phyloP scores from a whole-genome alignment of 176 grass and related monocot genomes.

The Bromus sterilis region DNA sequence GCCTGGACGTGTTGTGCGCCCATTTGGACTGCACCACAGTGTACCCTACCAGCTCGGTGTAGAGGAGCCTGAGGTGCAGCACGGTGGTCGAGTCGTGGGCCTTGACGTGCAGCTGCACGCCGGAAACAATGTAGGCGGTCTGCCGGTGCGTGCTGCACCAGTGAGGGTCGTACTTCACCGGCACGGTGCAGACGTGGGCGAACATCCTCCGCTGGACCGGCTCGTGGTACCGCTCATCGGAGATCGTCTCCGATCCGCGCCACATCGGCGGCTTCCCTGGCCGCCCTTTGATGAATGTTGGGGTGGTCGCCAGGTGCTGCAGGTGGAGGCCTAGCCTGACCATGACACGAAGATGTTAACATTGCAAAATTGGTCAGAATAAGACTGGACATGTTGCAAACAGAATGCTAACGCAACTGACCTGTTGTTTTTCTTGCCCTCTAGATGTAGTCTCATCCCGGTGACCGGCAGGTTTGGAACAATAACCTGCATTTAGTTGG shows the following conservation, averaged over 20 bases:
- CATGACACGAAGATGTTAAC: neutral
- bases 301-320: slow-evolving; percentile 58
- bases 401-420: neutral
- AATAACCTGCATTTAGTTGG: slow-evolving; percentile 52
- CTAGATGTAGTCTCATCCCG: slow-evolving; percentile 84
- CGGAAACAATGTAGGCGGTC: slow-evolving; percentile 52
- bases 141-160: slow-evolving; percentile 15
- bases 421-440: slow-evolving; percentile 85
- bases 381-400: neutral
- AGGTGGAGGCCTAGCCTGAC: slow-evolving; percentile 72
- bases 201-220: slow-evolving; percentile 76
- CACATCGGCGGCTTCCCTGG: slow-evolving; percentile 20
- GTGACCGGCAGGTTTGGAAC: slow-evolving; percentile 58
- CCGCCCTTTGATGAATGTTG: slow-evolving; percentile 31
- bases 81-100: slow-evolving; percentile 25
- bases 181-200: slow-evolving; percentile 65
- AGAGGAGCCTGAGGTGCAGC: slow-evolving; percentile 70
- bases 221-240: slow-evolving; percentile 62
- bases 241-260: slow-evolving; percentile 59
- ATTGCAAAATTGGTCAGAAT: neutral
- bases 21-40: slow-evolving; percentile 63
- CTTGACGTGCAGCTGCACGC: slow-evolving; percentile 63
- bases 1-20: slow-evolving; percentile 20
- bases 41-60: slow-evolving; percentile 49
- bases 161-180: slow-evolving; percentile 55